A percentile compares a stretch with the other conserved stretches of the same genome.
phyloP scores from a whole-genome alignment of 2,329 filamentous ascomycete genomes.

The Nemania bipapillata region DNA sequence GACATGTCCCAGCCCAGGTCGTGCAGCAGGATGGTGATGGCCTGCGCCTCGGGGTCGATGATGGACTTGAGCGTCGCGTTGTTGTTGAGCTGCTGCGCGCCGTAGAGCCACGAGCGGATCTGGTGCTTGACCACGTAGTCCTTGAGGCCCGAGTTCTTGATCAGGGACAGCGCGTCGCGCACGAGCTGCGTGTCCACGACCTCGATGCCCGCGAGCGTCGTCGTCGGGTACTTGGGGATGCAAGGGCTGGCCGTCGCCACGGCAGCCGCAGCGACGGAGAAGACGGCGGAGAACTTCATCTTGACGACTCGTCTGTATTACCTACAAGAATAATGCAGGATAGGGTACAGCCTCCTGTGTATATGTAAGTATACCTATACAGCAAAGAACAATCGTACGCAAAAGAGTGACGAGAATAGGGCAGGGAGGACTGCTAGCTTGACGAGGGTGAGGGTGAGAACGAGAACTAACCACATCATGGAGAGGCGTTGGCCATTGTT shows the following conservation, averaged over 20 bases:
- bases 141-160: constrained; percentile 32
- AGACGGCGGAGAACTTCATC: constrained; percentile 21
- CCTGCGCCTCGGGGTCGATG: constrained; percentile 24
- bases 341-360: neutral
- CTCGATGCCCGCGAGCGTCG: constrained; percentile 36
- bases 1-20: constrained; percentile 40
- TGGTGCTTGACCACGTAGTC: constrained; percentile 37
- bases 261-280: constrained; percentile 23
- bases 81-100: constrained; percentile 36
- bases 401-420: constrained; percentile 29
- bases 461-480: neutral
- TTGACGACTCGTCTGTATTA: neutral
- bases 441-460: constrained; percentile 7
- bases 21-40: constrained; percentile 35
- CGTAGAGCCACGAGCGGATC: constrained; percentile 40
- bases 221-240: constrained; percentile 31
- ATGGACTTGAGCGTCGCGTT: constrained; percentile 33
- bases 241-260: constrained; percentile 14
- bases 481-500: constrained; percentile 10
- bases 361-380: neutral
- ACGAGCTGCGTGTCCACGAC: constrained; percentile 38
- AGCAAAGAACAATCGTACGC: neutral
- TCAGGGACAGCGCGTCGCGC: constrained; percentile 33
- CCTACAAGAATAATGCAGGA: constrained; percentile 13
- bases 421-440: neutral